A percentile compares a stretch with the other conserved stretches of the same genome.
Conservation (phyloP, 129 eudicot genomes). For the Saussurea involucrata region DNA sequence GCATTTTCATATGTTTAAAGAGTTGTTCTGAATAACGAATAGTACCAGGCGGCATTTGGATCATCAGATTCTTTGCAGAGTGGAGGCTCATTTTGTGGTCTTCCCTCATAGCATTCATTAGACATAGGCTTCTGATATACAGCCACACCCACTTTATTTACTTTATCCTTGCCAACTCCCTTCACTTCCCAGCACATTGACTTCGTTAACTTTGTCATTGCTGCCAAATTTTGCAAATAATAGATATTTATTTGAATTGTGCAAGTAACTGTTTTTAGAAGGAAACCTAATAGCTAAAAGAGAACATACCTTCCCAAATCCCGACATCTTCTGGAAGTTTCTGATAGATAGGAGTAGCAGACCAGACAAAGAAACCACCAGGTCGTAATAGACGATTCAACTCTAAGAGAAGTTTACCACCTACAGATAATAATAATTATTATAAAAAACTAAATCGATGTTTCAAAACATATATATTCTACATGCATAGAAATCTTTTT, state of each 20-base stretch:
- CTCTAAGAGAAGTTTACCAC: slow-evolving; percentile 90
- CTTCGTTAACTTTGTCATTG: slow-evolving; percentile 65
- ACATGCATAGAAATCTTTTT: background rate
- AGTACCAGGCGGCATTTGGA: slow-evolving; percentile 84
- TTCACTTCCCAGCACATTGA: slow-evolving; percentile 83
- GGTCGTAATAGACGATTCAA: slow-evolving; percentile 85
- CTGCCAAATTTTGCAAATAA: slow-evolving; percentile 35
- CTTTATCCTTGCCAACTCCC: slow-evolving; percentile 58
- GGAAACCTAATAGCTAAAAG: background rate
- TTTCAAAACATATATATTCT: background rate
- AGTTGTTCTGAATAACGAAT: background rate
- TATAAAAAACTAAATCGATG: background rate
- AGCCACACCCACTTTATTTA: slow-evolving; percentile 79
- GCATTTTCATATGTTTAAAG: background rate
- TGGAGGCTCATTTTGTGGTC: slow-evolving; percentile 69
- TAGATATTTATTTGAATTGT: background rate
- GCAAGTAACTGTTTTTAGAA: background rate
- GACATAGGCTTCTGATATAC: slow-evolving; percentile 61
- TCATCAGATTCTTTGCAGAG: slow-evolving; percentile 70
- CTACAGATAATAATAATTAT: slow-evolving; percentile 28
- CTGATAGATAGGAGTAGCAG: slow-evolving; percentile 92
- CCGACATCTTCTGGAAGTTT: slow-evolving; percentile 75
- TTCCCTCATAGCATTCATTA: slow-evolving; percentile 79
- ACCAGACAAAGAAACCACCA: slow-evolving; percentile 94
- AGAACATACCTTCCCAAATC: slow-evolving; percentile 69